A percentile compares a stretch with the other conserved stretches of the same genome.
phyloP scores from a whole-genome alignment of 805 yeast species.

The Candida railenensis region DNA sequence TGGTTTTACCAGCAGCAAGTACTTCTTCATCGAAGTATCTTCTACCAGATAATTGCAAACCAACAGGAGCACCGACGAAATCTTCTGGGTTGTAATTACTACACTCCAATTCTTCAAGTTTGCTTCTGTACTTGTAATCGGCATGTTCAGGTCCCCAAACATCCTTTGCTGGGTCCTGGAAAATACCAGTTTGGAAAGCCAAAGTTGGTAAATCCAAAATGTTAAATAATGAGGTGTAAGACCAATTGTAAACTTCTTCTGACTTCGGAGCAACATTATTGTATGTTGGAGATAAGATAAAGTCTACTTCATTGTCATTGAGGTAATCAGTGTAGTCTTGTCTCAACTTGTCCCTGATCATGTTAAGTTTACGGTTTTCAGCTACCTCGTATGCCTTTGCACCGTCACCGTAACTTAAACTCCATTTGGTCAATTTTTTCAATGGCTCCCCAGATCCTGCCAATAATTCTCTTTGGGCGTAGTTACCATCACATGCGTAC shows the following conservation, averaged over 20 bases:
- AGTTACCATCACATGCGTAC: constrained; percentile 70
- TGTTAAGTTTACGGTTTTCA: constrained; percentile 57
- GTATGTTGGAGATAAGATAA: constrained; percentile 66
- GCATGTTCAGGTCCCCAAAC: constrained; percentile 37
- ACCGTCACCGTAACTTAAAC: constrained; percentile 58
- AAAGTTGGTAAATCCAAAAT: constrained; percentile 69
- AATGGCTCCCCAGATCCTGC: constrained; percentile 69
- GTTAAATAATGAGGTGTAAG: constrained; percentile 76
- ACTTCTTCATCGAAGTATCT: constrained; percentile 59
- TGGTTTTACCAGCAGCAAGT: constrained; percentile 45
- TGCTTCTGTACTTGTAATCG: constrained; percentile 40
- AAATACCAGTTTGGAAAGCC: constrained; percentile 59
- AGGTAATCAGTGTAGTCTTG: constrained; percentile 55
- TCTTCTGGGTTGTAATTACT: constrained; percentile 46
- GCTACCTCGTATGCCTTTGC: constrained; percentile 42
- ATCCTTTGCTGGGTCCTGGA: constrained; percentile 56
- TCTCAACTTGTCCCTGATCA: constrained; percentile 57
- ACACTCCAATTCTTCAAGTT: constrained; percentile 49
- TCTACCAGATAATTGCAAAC: constrained; percentile 52
- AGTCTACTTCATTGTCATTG: constrained; percentile 56
- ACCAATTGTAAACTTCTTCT: constrained; percentile 68
- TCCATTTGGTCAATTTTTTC: constrained; percentile 61
- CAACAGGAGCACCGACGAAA: constrained; percentile 54
- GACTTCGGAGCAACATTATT: constrained; percentile 72
- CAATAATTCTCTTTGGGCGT: constrained; percentile 50